phyloP scores from a whole-genome alignment of 495 filamentous ascomycete species.

The Aspergillus campestris region DNA sequence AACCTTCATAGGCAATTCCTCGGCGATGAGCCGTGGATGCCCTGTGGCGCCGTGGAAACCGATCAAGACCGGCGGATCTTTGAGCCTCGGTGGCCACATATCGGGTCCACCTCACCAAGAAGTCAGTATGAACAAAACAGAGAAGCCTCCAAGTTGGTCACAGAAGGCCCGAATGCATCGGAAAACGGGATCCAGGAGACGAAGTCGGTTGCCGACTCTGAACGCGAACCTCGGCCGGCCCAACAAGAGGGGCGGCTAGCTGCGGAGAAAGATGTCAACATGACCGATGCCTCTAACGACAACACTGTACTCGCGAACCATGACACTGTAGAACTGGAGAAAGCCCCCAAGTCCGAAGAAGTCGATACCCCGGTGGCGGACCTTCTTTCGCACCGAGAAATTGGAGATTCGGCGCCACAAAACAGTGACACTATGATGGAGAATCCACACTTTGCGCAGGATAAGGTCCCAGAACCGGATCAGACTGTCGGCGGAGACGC shows the following conservation, averaged over 20 bases:
- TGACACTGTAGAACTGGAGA: conserved; percentile 9
- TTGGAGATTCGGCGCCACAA: conserved; percentile 4
- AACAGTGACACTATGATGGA: conserved; percentile 8
- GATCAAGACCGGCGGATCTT: conserved; percentile 34
- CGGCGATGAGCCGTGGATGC: conserved; percentile 74
- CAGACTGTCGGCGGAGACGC: conserved; percentile 4
- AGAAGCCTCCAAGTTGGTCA: conserved; percentile 1
- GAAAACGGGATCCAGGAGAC: conserved; percentile 5
- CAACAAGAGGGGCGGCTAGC: conserved; percentile 6
- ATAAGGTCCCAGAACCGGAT: conserved; percentile 5
- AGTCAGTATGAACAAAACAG: conserved; percentile 13
- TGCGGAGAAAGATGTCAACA: conserved; percentile 33
- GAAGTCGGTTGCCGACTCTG: background rate
- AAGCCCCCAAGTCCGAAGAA: conserved; percentile 33
- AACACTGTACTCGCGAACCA: background rate
- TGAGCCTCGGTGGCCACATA: conserved; percentile 19
- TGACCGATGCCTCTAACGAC: conserved; percentile 27
- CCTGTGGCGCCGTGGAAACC: conserved; percentile 48
- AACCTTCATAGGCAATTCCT: conserved; percentile 67
- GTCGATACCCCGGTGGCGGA: conserved; percentile 30
- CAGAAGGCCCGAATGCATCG: conserved; percentile 2
- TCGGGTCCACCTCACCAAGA: conserved; percentile 10
- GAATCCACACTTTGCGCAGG: conserved; percentile 1
- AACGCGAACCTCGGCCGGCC: conserved; percentile 4
- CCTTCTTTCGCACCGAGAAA: conserved; percentile 27